These are phyloP conservation scores for Trichomonas tenax DNA, from an alignment of 208 protist genomes.

Conservation along the genomic window DNA sequence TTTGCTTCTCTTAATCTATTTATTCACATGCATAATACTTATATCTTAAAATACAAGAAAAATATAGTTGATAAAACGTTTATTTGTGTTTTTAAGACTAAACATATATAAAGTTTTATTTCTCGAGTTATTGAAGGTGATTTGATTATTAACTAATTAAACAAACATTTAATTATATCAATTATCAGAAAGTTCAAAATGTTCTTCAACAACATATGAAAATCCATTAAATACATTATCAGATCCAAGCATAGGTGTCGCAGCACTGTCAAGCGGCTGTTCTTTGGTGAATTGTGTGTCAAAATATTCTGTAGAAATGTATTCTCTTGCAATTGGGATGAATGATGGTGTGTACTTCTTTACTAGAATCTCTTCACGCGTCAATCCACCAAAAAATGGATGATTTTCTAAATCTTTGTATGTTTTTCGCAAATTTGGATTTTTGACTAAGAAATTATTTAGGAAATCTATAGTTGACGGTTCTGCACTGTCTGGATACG, in stretches of 20 bases:
- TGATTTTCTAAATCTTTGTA: background rate
- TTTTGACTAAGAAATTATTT: background rate
- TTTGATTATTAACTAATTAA: no score
- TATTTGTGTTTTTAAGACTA: no score
- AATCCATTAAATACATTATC: background rate
- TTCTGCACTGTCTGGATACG: background rate
- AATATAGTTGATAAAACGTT: no score
- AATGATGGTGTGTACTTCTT: constrained; percentile 7
- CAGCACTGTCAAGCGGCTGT: background rate
- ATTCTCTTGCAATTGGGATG: background rate
- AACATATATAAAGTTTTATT: no score
- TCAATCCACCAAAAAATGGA: background rate
- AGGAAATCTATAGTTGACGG: background rate
- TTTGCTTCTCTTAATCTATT: no score
- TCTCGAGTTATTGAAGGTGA: no score
- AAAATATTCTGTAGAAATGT: background rate
- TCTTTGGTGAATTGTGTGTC: background rate
- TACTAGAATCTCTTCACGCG: background rate
- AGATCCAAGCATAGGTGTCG: background rate
- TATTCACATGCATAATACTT: no score
- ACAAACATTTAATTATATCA: no score
- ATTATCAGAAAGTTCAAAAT: no score
- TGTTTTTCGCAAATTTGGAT: background rate
- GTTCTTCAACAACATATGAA: background rate
- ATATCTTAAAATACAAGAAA: no score